A percentile compares a stretch with the other conserved stretches of the same genome.
Conservation (phyloP, 1,284 basidiomycete species). For the Neolentinus lepideus region DNA sequence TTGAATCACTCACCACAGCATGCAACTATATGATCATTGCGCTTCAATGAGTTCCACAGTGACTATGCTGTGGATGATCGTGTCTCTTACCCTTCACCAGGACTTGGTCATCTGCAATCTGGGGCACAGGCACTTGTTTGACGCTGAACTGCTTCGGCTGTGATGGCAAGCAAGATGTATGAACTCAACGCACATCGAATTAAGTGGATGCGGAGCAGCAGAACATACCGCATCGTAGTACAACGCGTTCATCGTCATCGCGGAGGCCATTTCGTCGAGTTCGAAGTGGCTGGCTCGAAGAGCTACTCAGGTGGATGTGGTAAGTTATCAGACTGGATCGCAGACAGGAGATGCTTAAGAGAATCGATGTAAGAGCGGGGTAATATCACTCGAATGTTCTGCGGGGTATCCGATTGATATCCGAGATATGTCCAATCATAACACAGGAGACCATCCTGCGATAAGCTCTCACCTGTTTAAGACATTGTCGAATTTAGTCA, state of each 20-base stretch:
- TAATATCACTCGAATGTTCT: too few species aligned
- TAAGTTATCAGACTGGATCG: too few species aligned
- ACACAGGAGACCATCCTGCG: too few species aligned
- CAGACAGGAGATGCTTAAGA: too few species aligned
- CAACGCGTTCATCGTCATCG: background rate
- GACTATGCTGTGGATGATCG: background rate
- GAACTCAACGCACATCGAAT: background rate
- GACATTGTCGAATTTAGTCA: too few species aligned
- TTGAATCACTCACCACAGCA: background rate
- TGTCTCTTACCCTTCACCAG: slow-evolving; percentile 1
- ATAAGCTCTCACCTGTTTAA: too few species aligned
- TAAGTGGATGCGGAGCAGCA: background rate
- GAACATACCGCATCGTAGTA: slow-evolving; percentile 8
- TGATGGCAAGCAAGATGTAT: background rate
- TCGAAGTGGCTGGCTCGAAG: too few species aligned
- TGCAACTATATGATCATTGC: background rate
- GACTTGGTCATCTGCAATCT: slow-evolving; percentile 1
- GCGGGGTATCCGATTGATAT: too few species aligned
- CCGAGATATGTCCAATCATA: too few species aligned
- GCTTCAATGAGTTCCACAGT: background rate
- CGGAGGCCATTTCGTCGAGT: too few species aligned
- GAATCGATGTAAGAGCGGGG: too few species aligned
- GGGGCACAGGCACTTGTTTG: background rate
- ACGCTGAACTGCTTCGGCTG: background rate
- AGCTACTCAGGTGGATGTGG: too few species aligned